Conservation (phyloP, 2,329 filamentous ascomycete genomes). For the Emmonsia crescens region DNA sequence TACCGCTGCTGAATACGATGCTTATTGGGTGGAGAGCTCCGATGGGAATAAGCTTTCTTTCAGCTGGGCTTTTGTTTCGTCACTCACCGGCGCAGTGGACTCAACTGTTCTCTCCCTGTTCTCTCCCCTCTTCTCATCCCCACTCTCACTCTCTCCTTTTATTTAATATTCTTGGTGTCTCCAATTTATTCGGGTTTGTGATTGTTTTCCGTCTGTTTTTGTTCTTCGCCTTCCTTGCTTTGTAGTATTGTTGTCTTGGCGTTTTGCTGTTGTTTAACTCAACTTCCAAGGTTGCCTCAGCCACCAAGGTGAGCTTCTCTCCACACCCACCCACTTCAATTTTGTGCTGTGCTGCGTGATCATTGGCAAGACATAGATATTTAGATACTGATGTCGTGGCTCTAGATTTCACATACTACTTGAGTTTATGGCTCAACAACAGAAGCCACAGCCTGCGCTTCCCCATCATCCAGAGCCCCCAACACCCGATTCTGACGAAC, state of each 20-base stretch:
- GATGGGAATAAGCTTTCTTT: background rate
- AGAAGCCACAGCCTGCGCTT: background rate
- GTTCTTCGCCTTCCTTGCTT: background rate
- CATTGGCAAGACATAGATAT: background rate
- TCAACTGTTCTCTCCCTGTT: background rate
- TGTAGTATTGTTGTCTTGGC: background rate
- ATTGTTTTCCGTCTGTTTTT: background rate
- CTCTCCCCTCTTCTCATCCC: background rate
- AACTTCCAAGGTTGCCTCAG: background rate
- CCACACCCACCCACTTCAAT: background rate
- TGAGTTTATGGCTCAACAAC: constrained; percentile 1
- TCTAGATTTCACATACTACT: background rate
- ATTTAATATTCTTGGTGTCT: background rate
- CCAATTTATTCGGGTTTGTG: background rate
- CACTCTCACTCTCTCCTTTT: background rate
- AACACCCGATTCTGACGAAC: background rate
- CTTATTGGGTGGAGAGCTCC: background rate
- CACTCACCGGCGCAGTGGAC: background rate
- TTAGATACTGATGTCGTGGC: background rate
- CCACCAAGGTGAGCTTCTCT: background rate
- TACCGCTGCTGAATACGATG: background rate
- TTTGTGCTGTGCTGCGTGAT: background rate
- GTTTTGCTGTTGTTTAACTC: background rate
- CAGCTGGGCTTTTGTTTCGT: background rate
- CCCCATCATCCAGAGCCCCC: background rate